Conservation (phyloP, 495 filamentous ascomycete genomes). For the Aspergillus affinis region DNA sequence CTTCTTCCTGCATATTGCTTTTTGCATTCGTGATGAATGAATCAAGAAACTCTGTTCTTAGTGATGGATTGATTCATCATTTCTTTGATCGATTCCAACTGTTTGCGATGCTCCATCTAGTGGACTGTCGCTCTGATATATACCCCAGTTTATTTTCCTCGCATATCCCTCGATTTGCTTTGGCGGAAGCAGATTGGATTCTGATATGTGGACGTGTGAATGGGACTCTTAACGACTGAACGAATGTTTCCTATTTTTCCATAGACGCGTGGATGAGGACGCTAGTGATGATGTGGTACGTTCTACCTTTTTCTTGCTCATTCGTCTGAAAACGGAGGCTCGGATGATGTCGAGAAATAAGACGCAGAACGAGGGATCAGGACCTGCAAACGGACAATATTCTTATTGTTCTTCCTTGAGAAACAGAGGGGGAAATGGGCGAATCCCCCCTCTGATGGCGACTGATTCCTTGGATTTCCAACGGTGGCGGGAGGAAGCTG, state of each 20-base stretch:
- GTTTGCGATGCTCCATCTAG: constrained; percentile 31
- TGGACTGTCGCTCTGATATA: constrained; percentile 36
- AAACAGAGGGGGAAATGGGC: neutral
- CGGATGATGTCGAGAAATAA: neutral
- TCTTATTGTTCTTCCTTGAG: neutral
- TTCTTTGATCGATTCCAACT: constrained; percentile 11
- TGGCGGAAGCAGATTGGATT: constrained; percentile 21
- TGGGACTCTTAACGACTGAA: constrained; percentile 41
- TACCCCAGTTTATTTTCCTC: constrained; percentile 33
- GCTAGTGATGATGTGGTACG: neutral
- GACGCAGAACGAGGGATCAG: neutral
- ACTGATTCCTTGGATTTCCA: neutral
- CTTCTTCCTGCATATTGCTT: neutral
- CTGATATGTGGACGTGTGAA: constrained; percentile 29
- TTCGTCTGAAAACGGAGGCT: constrained; percentile 1
- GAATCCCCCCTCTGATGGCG: neutral
- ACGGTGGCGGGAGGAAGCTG: neutral
- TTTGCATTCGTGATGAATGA: constrained; percentile 10
- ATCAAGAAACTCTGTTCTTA: neutral
- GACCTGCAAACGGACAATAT: neutral
- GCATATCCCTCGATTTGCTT: constrained; percentile 30
- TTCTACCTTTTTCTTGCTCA: neutral
- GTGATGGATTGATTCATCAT: constrained; percentile 16
- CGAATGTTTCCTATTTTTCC: constrained; percentile 34
- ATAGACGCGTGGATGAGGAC: constrained; percentile 19